Evolutionary conservation across 768 basidiomycete species (phyloP), one percentile per base, ranked within the genome.

Genomic region (Collybia mongolica): DNA sequence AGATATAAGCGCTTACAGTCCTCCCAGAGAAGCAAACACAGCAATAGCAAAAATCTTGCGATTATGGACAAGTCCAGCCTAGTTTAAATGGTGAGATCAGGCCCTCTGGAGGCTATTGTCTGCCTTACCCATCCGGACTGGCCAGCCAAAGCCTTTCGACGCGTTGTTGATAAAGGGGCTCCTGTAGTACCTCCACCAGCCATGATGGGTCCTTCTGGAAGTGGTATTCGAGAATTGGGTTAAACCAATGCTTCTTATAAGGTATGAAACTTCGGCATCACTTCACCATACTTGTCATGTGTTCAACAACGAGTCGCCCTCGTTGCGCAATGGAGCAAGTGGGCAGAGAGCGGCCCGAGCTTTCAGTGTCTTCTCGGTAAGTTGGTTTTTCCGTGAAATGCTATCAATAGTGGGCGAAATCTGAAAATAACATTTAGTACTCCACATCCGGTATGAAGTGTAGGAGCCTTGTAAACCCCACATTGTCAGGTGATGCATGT

Each of bases 21-120:
- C 88, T 62, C 90, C 90, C 18, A 90, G 72, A 12, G 87, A 89
- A 2, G 88, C 89, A 59, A 90, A 92, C 17, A 88, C 77, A 12
- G 89, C 82, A 46, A 89, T 82, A 22, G 76, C 71, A 50, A 90
- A 83, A 22, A 87, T 71, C 56, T 72, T 76, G 40, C 79, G 72
- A 62, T 92, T 92, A 53, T 79, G 78, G 3, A 88, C 70, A 29
- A 88, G 71, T 6, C 85, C 86, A 49, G 75, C 77, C 85, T 83
- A 58, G 17, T 14, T 2, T 53, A 42, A 48, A 54, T 28, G 26
- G 50, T 36, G 39, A 43, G 28, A 22, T 15, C 11, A 11, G 44
- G 17, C 42, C 35, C 22, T 28, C 46, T n/a, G 11, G 7, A 42
- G 48, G 41, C 44, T 15, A 57, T 40, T 32, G 23, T n/a, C 18